Evolutionary conservation across 2,329 filamentous ascomycete species (phyloP).

Genomic region (Arthrobotrys musiformis): DNA sequence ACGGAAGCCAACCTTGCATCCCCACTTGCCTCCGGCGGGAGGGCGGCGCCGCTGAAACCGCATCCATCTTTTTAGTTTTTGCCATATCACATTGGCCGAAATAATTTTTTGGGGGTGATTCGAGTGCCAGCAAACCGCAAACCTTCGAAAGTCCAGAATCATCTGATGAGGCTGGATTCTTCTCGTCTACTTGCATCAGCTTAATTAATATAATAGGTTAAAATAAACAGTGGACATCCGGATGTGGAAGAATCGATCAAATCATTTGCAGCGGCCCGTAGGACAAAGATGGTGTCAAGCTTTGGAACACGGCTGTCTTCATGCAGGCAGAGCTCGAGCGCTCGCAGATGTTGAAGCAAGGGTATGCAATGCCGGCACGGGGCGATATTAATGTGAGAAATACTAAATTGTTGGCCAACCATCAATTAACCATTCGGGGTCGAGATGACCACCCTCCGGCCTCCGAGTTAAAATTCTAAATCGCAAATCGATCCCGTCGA

Average conservation of each 20-base stretch:
- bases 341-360: conserved; percentile 28
- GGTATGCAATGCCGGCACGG: conserved; percentile 46
- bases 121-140: too few relatives aligned
- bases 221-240: background rate
- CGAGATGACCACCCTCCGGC: conserved; percentile 6
- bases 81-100: background rate
- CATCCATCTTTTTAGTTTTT: background rate
- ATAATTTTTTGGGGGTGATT: background rate
- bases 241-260: conserved; percentile 4
- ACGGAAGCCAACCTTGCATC: conserved; percentile 25
- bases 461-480: background rate
- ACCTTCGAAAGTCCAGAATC: background rate
- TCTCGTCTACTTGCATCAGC: background rate
- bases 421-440: background rate
- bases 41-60: conserved; percentile 4
- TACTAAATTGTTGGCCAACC: conserved; percentile 7
- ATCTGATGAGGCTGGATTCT: conserved; percentile 11
- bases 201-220: conserved; percentile 14
- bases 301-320: background rate
- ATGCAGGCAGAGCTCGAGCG: conserved; percentile 40
- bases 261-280: background rate
- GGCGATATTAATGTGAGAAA: conserved; percentile 42
- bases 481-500: background rate
- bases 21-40: conserved; percentile 26
- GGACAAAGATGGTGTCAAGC: conserved; percentile 13